A percentile compares a stretch with the other conserved stretches of the same genome.
These are phyloP conservation scores for Scedosporium apiospermum DNA, from an alignment of 2,329 filamentous ascomycete species.

Conservation along the genomic window DNA sequence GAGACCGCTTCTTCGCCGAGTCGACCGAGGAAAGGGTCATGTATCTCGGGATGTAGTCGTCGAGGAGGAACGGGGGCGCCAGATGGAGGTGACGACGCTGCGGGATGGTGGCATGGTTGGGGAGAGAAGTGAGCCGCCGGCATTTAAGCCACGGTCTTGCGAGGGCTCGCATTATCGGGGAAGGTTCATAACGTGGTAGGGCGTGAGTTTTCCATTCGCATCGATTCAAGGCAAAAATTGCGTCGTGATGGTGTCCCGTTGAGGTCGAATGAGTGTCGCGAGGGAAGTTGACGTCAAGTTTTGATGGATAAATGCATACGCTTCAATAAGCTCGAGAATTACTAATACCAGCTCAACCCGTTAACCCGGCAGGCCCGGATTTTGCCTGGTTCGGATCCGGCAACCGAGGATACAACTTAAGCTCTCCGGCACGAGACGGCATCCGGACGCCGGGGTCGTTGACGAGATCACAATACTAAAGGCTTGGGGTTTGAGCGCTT, in stretches of 20 bases:
- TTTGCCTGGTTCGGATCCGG: too few relatives aligned
- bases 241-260: too few relatives aligned
- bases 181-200: neutral
- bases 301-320: neutral
- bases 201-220: neutral
- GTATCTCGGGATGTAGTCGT: constrained; percentile 66
- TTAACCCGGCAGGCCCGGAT: too few relatives aligned
- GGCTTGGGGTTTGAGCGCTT: too few relatives aligned
- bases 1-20: constrained; percentile 61
- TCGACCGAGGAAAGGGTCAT: constrained; percentile 58
- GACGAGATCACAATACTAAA: too few relatives aligned
- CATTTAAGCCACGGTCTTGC: neutral
- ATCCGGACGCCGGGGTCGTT: too few relatives aligned
- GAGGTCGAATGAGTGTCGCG: too few relatives aligned
- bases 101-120: neutral
- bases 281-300: neutral
- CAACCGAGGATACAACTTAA: too few relatives aligned
- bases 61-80: constrained; percentile 59
- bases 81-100: constrained; percentile 32
- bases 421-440: too few relatives aligned
- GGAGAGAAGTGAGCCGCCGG: neutral
- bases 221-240: too few relatives aligned
- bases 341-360: too few relatives aligned
- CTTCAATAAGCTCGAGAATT: too few relatives aligned
- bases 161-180: neutral